Evolutionary conservation across 306 rosid species (phyloP), one percentile per base, ranked within the genome.

Genomic region (Quercus bicolor): DNA sequence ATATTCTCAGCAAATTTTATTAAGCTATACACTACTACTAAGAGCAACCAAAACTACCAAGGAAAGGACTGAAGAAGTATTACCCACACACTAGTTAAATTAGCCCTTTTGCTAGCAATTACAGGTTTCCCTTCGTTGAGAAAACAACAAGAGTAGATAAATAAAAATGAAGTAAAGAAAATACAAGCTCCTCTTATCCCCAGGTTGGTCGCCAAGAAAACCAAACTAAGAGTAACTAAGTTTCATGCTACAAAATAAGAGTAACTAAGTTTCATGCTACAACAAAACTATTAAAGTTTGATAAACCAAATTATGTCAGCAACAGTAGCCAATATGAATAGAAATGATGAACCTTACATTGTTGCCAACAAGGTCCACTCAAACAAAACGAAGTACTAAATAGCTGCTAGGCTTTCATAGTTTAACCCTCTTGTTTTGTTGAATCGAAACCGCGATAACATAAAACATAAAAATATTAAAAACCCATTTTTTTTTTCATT

Each of bases 71-170:
- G n/a, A 51, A 78, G 26, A 56, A 37, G 14, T 5, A 72, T 70
- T 86, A 94, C 98, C 96, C 88, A 88, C 6, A 74, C 28, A 73
- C 72, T 60, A 72, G 77, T 81, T 16, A 69, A 29, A 48, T 80
- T 77, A 33, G 79, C 52, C 45, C 76, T 81, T 86, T 83, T 90
- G 37, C 72, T 82, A 33, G 72, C 81, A 51, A 80, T 80, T 2
- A 74, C 37, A 80, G 79, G 56, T 75, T 74, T 76, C 85, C 88
- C 84, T 73, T 89, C 75, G 53, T 77, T 78, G 52, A 76, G 48
- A 70, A 77, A 75, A 62, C 57, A 81, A 69, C 82, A 83, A 28
- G 48, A 20, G 20, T 48, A 40, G 64, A 70, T 51, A 80, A 52
- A 73, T 16, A 73, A 12, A 69, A 9, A 19, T 0, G 4, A 48